Evolutionary conservation across 257 asterid genomes (phyloP), one percentile per base, ranked within the genome.

Genomic region (Ilex aquifolium): DNA sequence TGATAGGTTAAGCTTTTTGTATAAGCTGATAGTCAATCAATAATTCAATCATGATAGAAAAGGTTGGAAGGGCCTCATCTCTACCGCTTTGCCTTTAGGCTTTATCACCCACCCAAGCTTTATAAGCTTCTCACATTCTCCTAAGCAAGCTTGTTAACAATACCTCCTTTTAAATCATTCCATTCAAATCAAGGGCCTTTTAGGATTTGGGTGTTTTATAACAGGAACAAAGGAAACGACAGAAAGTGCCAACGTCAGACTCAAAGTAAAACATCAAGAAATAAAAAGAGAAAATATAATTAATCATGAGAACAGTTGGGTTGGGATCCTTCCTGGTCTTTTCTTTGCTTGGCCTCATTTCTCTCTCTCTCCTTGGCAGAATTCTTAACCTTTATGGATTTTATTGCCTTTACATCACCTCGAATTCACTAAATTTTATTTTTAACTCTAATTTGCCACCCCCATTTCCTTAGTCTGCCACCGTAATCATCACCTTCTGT

Each of bases 131-230:
- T 65, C 63, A 64, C 56, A 50, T 57, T 53, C 54, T 31, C 51
- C 32, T 40, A 39, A 65, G 31, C 42, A 44, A 55, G 40, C 56
- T 55, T 29, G 31, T 44, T 50, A 66, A 15, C 17, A 61, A 46
- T 54, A 10, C 21, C 16, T 27, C 30, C 9, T n/a, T 77, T 71
- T 78, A 62, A 63, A 55, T 56, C 48, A 69, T 70, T 66, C 57
- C 29, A 57, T 73, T 63, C 78, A 57, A 72, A 70, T 75, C 56
- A 65, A 54, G 46, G 31, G 44, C 76, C 79, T 74, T 79, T 64
- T 57, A 57, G 78, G 76, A 80, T 81, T 77, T 82, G 95, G 89
- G 91, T 82, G 86, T 84, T 87, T 74, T 83, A 66, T 79, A 68
- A 70, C 90, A 83, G 80, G 65, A 75, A 36, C 77, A 57, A 76